Evolutionary conservation across 306 rosid genomes (phyloP).

Genomic region (Vicia sativa): DNA sequence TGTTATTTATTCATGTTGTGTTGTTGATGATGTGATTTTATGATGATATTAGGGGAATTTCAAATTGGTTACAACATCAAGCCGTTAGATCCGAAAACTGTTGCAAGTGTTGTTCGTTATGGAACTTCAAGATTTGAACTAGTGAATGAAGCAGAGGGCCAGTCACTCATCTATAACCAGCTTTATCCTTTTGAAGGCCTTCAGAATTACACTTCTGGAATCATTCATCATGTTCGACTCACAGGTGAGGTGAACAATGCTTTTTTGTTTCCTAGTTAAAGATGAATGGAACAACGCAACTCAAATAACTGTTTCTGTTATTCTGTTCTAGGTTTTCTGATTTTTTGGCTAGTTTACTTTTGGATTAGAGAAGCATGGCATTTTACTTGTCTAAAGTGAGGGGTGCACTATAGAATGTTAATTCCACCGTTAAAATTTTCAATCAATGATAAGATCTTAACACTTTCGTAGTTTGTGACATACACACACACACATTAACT

Average conservation of each 20-base stretch:
- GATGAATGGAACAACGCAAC: not conserved
- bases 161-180: constrained; percentile 70
- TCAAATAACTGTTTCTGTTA: not conserved
- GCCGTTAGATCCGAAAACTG: constrained; percentile 70
- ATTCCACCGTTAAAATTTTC: not conserved
- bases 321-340: constrained; percentile 4
- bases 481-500: no score
- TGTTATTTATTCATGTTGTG: constrained; percentile 19
- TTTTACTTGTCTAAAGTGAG: constrained; percentile 1
- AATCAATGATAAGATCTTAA: not conserved
- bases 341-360: constrained; percentile 6
- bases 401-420: not conserved
- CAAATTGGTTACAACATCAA: constrained; percentile 72
- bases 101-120: constrained; percentile 60
- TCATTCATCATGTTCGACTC: constrained; percentile 84
- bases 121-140: constrained; percentile 52
- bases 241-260: constrained; percentile 62
- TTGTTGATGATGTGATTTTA: not conserved
- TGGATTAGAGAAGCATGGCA: not conserved
- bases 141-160: constrained; percentile 59
- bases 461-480: not conserved
- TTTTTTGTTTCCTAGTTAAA: constrained; percentile 21
- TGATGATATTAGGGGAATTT: constrained; percentile 59
- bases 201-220: constrained; percentile 87
- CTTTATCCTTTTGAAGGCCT: constrained; percentile 84